Base-by-base conservation (phyloP, 2,329 filamentous ascomycete genomes). In the Epichloe elymi region DNA sequence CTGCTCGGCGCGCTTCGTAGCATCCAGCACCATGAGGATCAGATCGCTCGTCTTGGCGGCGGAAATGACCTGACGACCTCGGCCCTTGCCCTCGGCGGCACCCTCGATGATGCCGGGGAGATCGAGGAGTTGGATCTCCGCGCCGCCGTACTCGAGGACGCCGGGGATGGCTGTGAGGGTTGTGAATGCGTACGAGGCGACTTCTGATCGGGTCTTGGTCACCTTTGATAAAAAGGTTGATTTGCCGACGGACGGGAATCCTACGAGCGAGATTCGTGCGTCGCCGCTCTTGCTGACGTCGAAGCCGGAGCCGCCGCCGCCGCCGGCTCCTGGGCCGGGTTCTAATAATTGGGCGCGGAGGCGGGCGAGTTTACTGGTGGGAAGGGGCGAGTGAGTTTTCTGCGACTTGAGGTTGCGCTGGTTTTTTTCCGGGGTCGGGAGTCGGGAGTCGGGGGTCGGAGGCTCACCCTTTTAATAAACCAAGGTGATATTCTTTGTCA, bases 171-270 rank as follows among this genome's bases (percentile, higher is more conserved):
- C 94, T 10, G 93, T 98, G 43, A 98, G 75, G 1, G 93, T 98
- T 11, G 93, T 98, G 79, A 98, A 98, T 51, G 91, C 83, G 65
- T 98, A 98, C 0, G 93, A 87, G 1, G 93, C 93, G 30, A 96
- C 89, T 67, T 96, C 91, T 48, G 89, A 95, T 63, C 88, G 89
- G 39, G 94, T 98, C 72, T 95, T 97, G 47, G 93, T 98, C 66
- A 98, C 94, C 65, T 97, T 96, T 46, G 90, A 96, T n/a, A 98
- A 68, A 65, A 98, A 97, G 0, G 93, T 98, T 2, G 93, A 98
- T 73, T 98, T 98, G 66, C 93, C 93, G 48, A 98, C 93, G 0
- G 94, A 98, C 0, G 94, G 93, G 61, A 98, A 98, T n/a, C 93
- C 93, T 50, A 98, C 94, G 2, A 98, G 80, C 2, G 94, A 89